Evolutionary conservation across 2,329 filamentous ascomycete genomes (phyloP).

Genomic region (Alternaria novae-zelandiae): DNA sequence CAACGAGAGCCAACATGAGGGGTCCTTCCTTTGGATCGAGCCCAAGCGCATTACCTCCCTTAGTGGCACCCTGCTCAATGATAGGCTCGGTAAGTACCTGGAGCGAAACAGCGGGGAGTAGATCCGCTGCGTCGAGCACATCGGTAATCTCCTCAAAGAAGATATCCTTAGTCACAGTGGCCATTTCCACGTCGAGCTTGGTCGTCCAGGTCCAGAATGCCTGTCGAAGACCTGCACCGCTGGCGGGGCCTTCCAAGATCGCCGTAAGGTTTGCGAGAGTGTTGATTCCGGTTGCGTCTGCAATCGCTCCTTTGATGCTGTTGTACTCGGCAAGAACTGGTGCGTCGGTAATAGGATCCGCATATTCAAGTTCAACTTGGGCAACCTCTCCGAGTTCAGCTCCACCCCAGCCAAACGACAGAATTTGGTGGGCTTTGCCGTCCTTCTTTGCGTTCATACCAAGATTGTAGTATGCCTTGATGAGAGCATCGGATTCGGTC

Average conservation of each 20-base stretch:
- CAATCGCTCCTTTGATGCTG: conserved; percentile 20
- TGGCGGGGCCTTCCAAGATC: background rate
- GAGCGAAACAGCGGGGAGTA: conserved; percentile 22
- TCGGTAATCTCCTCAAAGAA: no score
- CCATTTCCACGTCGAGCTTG: conserved; percentile 31
- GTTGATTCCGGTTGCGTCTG: conserved; percentile 23
- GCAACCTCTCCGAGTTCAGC: conserved; percentile 15
- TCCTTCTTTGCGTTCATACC: conserved; percentile 29
- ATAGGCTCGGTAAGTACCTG: conserved; percentile 36
- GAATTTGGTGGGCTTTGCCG: conserved; percentile 33
- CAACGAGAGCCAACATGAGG: conserved; percentile 22
- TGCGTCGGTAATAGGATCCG: conserved; percentile 31
- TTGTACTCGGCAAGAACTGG: conserved; percentile 36
- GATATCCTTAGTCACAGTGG: conserved; percentile 25
- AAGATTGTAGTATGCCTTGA: conserved; percentile 35
- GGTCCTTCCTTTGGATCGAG: conserved; percentile 28
- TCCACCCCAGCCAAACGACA: conserved; percentile 28
- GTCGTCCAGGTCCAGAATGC: conserved; percentile 37
- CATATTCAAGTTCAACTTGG: conserved; percentile 27
- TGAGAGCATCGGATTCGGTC: conserved; percentile 1
- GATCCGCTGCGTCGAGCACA: no score
- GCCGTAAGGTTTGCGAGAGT: conserved; percentile 29
- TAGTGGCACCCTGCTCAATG: conserved; percentile 18
- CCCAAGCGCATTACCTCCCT: conserved; percentile 39
- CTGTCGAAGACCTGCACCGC: conserved; percentile 15